Percentiles rank a stretch among this genome's conserved stretches.
Evolutionary conservation across 148 eudicot species (phyloP).

Genomic region (Vaccinium vitisidaea): DNA sequence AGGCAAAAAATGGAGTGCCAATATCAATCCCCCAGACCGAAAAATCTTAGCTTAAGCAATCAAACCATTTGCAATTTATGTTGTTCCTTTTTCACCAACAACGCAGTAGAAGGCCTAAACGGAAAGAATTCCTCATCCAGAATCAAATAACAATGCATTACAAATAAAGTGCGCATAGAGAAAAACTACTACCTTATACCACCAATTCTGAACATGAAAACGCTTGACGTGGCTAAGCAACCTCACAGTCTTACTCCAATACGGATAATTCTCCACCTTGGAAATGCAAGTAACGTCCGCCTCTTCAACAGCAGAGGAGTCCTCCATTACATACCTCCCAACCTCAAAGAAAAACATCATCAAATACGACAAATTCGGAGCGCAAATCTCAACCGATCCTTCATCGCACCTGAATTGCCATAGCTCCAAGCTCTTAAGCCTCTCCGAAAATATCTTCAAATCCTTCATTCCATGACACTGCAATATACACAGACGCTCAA

Average conservation of each 20-base stretch:
- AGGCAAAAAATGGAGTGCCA: too few species aligned
- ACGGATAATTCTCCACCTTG: background rate
- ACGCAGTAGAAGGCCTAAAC: background rate
- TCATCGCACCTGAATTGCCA: background rate
- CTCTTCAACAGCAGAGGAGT: background rate
- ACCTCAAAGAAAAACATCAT: background rate
- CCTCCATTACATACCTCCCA: background rate
- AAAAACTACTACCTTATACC: background rate
- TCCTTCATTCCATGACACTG: background rate
- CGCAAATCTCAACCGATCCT: background rate
- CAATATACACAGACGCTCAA: background rate
- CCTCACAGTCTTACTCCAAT: background rate
- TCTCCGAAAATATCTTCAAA: background rate
- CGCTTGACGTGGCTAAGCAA: background rate
- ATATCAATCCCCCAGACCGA: too few species aligned
- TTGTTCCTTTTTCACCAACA: background rate
- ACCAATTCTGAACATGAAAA: background rate
- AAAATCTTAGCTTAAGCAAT: too few species aligned
- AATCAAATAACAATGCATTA: background rate
- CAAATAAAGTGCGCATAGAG: background rate
- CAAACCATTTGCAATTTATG: background rate
- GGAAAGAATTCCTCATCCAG: background rate
- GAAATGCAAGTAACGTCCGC: background rate
- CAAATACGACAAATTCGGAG: background rate
- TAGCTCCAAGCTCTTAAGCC: background rate